Conservation (phyloP, 2,329 filamentous ascomycete genomes). For the Aspergillus vadensis region DNA sequence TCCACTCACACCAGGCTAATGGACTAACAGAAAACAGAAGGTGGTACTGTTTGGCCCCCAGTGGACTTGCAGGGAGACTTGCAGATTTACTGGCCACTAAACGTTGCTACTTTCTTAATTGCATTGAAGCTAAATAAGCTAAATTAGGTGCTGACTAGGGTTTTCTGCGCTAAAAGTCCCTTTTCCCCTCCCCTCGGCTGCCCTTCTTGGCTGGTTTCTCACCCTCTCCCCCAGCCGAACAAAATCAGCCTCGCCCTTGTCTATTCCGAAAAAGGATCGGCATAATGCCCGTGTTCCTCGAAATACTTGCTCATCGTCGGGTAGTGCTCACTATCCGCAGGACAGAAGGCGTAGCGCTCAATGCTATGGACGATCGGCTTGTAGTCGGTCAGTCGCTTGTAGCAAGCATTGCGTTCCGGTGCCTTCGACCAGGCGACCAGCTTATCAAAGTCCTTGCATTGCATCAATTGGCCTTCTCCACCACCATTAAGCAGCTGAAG, state of each 20-base stretch:
- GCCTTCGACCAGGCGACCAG: slow-evolving; percentile 6
- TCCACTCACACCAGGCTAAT: not conserved
- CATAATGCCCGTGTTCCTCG: slow-evolving; percentile 3
- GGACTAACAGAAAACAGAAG: not conserved
- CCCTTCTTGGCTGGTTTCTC: too few species aligned
- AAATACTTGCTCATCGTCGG: slow-evolving; percentile 5
- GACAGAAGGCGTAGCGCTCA: slow-evolving; percentile 8
- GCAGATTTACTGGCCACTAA: too few species aligned
- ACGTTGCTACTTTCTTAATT: too few species aligned
- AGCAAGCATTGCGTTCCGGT: slow-evolving; percentile 10
- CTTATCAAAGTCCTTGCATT: slow-evolving; percentile 8
- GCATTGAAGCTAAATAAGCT: too few species aligned
- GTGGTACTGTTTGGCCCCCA: too few species aligned
- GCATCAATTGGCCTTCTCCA: slow-evolving; percentile 7
- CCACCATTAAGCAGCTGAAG: slow-evolving; percentile 1
- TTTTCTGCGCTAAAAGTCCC: too few species aligned
- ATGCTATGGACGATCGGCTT: slow-evolving; percentile 1
- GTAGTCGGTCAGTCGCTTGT: slow-evolving; percentile 1
- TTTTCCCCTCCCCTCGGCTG: too few species aligned
- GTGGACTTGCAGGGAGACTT: too few species aligned
- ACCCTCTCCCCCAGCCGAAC: too few species aligned
- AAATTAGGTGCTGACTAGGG: too few species aligned
- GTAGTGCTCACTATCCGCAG: slow-evolving; percentile 1
- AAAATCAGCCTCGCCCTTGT: too few species aligned
- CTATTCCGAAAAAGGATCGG: slow-evolving; percentile 6